Evolutionary conservation across 192 early-diverging fungal genomes (phyloP).

Genomic region (Rhizophagus sp.): DNA sequence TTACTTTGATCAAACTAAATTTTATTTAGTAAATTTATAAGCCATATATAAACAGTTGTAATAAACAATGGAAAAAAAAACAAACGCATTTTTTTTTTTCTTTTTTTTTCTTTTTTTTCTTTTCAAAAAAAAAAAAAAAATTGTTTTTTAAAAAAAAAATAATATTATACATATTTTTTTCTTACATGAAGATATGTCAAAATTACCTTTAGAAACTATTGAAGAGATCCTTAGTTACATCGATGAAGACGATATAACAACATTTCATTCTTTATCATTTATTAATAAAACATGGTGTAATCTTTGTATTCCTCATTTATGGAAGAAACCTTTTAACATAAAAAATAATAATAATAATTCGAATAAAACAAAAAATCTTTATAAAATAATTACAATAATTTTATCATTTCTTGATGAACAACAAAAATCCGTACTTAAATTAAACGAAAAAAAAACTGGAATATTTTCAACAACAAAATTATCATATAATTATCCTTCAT

Average conservation of each 20-base stretch:
- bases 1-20: too few species aligned
- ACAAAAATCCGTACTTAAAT: background rate
- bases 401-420: background rate
- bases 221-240: slow-evolving; percentile 5
- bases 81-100: too few species aligned
- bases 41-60: too few species aligned
- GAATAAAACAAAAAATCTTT: background rate
- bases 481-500: background rate
- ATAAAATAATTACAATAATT: background rate
- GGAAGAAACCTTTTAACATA: background rate
- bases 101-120: too few species aligned
- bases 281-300: background rate
- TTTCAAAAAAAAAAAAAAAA: too few species aligned
- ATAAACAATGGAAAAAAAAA: too few species aligned
- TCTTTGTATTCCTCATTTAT: background rate
- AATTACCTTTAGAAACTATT: background rate
- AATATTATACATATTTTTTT: too few species aligned
- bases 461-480: background rate
- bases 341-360: background rate
- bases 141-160: too few species aligned
- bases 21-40: too few species aligned
- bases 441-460: background rate
- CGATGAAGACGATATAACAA: background rate
- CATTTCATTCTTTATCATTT: background rate
- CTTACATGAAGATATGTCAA: background rate